Base-by-base conservation (phyloP, 345 rosid species). In the Leavenworthia alabamica region DNA sequence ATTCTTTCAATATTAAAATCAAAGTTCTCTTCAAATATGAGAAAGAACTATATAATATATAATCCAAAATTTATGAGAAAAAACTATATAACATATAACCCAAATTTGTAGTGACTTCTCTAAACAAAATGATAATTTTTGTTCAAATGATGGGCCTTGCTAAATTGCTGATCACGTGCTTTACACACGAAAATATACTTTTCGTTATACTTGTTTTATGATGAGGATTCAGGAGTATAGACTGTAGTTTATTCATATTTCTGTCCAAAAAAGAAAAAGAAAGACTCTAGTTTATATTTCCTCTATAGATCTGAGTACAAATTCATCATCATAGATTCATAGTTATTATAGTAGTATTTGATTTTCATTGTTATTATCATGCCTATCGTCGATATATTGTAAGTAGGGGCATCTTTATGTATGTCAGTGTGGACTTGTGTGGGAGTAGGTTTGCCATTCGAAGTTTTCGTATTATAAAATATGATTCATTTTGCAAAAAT, bases 141-240 rank as follows among this genome's bases (percentile, higher is more conserved):
- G 36, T 40, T 41, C 52, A 31, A 59, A 58, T 47, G 56, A 39
- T 59, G 42, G 56, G 24, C 42, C 41, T 15, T 17, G 42, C 51
- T 49, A 22, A 20, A 20, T 45, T 27, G 50, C 31, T 67, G 51
- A 31, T 67, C 66, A 67, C 60, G 53, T 67, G 72, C 51, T 40
- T 57, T 39, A 13, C 33, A 47, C 56, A 47, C 39, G 12, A 37
- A 56, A 20, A 41, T 31, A 6, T 42, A 64, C 29, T 62, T 37
- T 42, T 43, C 7, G 37, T 64, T 33, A 43, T 23, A 52, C 22
- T 63, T 17, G n/a, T n/a, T n/a, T n/a, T n/a, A n/a, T n/a, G 49
- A 50, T 40, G 40, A 39, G 50, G 23, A 8, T 40, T 16, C 23
- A 39, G 1, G 41, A 42, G 28, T 29, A 29, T 17, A 51, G 13